Base-by-base conservation (phyloP, 768 basidiomycete species). In the Tulasnella sp. region DNA sequence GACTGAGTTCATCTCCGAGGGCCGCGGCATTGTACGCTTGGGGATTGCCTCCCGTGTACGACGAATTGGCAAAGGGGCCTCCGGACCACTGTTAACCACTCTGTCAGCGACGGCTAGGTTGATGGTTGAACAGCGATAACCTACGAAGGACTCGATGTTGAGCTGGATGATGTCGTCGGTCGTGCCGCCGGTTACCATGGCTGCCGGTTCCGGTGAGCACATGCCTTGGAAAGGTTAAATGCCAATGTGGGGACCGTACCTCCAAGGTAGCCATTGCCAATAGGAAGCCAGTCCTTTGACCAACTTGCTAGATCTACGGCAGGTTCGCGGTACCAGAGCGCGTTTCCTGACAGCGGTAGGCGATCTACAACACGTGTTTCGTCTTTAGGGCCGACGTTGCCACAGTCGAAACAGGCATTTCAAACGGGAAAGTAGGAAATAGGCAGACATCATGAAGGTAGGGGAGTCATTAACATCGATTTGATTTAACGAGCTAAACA, bases 131-230 rank as follows among this genome's bases (percentile, higher is more conserved):
- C n/a, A 24, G n/a, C 58, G 42, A 18, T 41, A 73, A 28, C 90
- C 89, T 93, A 93, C 94, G 12, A 94, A 86, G 20, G 91, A 91
- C 83, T 94, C 93, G 72, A 94, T 91, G 83, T 94, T 94, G 40
- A 94, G 86, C 81, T 92, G 92, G 14, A 89, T 91, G 22, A 86
- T 86, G 85, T 94, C 93, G 58, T 90, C 88, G 3, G 84, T 83
- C 1, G 90, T 90, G 6, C 91, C 92, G 1, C 93, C 93, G 11
- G 89, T 89, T 28, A 91, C 85, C 89, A 91, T 93, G 11, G 92
- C 93, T 93, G 77, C 69, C 75, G 44, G 64, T 46, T 37, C 28
- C 48, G n/a, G 46, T 50, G 18, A 81, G 64, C 28, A 28, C 69
- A 40, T 41, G 74, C 24, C 41, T 8, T 48, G 34, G 16, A 48